phyloP scores from a whole-genome alignment of 495 filamentous ascomycete species.

The Neurospora africana region DNA sequence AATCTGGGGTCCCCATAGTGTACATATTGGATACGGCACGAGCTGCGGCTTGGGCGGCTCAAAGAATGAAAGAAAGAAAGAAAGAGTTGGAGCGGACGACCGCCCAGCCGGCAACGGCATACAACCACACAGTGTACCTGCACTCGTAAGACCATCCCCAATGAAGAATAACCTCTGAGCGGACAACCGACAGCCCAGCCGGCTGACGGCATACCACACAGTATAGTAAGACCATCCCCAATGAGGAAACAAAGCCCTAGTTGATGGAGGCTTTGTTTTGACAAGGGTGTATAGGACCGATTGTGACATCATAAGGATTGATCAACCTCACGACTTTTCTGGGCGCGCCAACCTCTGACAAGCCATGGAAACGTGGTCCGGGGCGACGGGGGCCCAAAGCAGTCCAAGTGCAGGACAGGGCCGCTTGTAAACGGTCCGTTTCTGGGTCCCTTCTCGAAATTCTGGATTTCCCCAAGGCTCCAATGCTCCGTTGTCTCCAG shows the following conservation, averaged over 20 bases:
- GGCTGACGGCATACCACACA: neutral
- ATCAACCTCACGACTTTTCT: neutral
- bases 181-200: neutral
- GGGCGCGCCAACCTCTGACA: too few species aligned
- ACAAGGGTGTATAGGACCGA: neutral
- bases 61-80: neutral
- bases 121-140: neutral
- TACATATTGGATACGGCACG: neutral
- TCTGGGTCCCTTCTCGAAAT: too few species aligned
- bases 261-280: neutral
- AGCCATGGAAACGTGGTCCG: too few species aligned
- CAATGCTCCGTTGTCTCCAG: too few species aligned
- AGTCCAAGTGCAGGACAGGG: too few species aligned
- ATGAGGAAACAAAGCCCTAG: neutral
- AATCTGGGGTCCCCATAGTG: too few species aligned
- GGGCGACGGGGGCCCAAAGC: too few species aligned
- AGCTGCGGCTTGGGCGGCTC: neutral
- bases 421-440: too few species aligned
- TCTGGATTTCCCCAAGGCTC: too few species aligned
- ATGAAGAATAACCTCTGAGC: neutral
- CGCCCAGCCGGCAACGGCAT: neutral
- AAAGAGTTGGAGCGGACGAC: neutral
- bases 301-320: neutral
- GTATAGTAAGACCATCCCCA: neutral
- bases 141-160: neutral